Conservation (phyloP, 768 basidiomycete genomes). For the Trametes maxima region DNA sequence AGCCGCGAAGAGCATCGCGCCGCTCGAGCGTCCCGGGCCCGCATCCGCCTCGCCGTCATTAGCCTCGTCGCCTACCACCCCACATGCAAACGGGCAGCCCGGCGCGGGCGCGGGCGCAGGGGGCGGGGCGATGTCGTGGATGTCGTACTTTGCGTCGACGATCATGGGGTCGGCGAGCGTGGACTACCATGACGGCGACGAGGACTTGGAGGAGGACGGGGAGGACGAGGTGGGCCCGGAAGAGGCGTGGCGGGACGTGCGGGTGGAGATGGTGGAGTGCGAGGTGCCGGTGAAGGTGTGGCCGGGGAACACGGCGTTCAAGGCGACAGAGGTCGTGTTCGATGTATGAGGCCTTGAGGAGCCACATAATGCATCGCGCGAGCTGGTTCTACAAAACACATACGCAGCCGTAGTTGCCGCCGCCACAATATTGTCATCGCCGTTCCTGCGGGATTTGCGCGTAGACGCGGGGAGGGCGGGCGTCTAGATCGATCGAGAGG, state of each 20-base stretch:
- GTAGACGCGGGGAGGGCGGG: neutral
- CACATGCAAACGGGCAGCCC: slow-evolving; percentile 23
- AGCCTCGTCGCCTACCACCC: slow-evolving; percentile 24
- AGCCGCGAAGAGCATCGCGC: slow-evolving; percentile 59
- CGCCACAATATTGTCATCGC: neutral
- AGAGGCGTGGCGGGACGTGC: slow-evolving; percentile 66
- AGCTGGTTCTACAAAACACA: too few relatives aligned
- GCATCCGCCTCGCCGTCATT: slow-evolving; percentile 19
- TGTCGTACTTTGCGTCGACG: slow-evolving; percentile 44
- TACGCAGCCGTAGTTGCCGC: too few relatives aligned
- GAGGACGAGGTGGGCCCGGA: slow-evolving; percentile 46
- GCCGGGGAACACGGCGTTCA: slow-evolving; percentile 88
- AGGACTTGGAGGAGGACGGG: slow-evolving; percentile 38
- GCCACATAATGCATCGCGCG: too few relatives aligned
- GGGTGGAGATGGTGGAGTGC: slow-evolving; percentile 89
- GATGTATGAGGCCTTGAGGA: slow-evolving; percentile 64
- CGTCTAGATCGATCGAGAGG: slow-evolving; percentile 11
- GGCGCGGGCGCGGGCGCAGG: slow-evolving; percentile 12
- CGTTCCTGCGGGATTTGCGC: neutral
- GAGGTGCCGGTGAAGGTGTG: slow-evolving; percentile 88
- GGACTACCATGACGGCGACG: slow-evolving; percentile 64
- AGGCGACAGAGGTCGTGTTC: slow-evolving; percentile 76
- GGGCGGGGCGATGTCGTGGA: slow-evolving; percentile 39
- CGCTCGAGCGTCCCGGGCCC: slow-evolving; percentile 49
- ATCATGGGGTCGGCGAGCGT: slow-evolving; percentile 45